Evolutionary conservation across 805 yeast species (phyloP).

Genomic region (Candida ipomoeae): DNA sequence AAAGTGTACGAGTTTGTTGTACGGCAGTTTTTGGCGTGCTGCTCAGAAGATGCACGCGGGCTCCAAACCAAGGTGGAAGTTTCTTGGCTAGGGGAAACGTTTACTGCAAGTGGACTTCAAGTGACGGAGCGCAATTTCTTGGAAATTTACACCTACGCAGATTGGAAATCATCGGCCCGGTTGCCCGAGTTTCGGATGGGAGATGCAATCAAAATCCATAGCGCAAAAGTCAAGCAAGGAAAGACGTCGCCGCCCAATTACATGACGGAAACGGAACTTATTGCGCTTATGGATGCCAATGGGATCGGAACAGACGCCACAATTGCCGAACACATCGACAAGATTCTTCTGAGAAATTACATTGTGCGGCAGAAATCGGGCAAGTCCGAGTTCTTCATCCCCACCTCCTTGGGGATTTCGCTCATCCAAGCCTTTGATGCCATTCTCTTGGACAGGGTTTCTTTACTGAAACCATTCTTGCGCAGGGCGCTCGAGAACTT

Average conservation of each 20-base stretch:
- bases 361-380: constrained; percentile 43
- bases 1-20: constrained; percentile 84
- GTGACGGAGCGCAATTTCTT: constrained; percentile 74
- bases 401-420: constrained; percentile 81
- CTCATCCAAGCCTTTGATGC: constrained; percentile 83
- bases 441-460: constrained; percentile 64
- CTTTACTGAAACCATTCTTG: constrained; percentile 84
- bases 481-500: constrained; percentile 70
- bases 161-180: constrained; percentile 66
- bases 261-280: constrained; percentile 88
- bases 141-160: constrained; percentile 72
- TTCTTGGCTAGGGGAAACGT: constrained; percentile 75
- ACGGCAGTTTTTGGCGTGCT: constrained; percentile 84
- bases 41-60: constrained; percentile 89
- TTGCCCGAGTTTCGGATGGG: constrained; percentile 61
- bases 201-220: constrained; percentile 52
- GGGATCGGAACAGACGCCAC: constrained; percentile 99
- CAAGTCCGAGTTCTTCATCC: constrained; percentile 51
- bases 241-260: constrained; percentile 76
- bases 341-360: constrained; percentile 65
- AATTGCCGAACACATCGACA: constrained; percentile 94
- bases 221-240: constrained; percentile 65
- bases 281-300: constrained; percentile 91
- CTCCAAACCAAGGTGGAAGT: constrained; percentile 55
- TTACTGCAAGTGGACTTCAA: constrained; percentile 66